Base-by-base conservation (phyloP, 257 asterid genomes). In the Solanum microdontum region DNA sequence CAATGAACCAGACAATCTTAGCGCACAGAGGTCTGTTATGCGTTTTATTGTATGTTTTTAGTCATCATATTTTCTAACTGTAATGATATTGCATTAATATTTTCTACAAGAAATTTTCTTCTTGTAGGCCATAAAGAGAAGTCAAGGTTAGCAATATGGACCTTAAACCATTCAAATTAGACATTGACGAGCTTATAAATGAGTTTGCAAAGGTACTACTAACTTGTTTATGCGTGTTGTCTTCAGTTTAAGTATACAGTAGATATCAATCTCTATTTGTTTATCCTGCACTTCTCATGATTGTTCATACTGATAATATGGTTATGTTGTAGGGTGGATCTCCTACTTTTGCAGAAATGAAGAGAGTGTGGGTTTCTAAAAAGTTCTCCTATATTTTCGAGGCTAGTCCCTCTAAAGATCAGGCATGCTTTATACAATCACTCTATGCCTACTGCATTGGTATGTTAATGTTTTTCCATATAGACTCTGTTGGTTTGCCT, bases 341-440 rank as follows among this genome's bases (percentile, higher is more conserved):
- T 43, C 90, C 91, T 88, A 84, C 91, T 80, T 90, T 97, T 11
- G 90, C 92, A 28, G 98, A 95, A 86, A 89, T 97, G 95, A 95
- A 94, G 92, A 93, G 90, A 84, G 89, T 93, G 12, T 97, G 98
- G 98, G 92, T 91, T 87, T 93, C 92, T 6, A 95, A 89, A 89
- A 95, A 92, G 90, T 94, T 97, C 90, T 92, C 98, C 64, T 94
- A 87, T 89, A 92, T 97, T 24, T 97, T 94, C 24, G 98, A 97
- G 94, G 98, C 97, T 24, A 90, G 94, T 85, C 98, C 98, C 79
- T 91, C 98, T 33, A 91, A 93, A 82, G 94, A 94, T 90, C 98
- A 91, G 87, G 95, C 95, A 85, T 91, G 92, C 93, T 97, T 97
- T 90, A 91, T 95, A 98, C 98, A 94, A 93, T 94, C 99, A 36